phyloP scores from a whole-genome alignment of 306 rosid genomes.

The Vigna mungo region DNA sequence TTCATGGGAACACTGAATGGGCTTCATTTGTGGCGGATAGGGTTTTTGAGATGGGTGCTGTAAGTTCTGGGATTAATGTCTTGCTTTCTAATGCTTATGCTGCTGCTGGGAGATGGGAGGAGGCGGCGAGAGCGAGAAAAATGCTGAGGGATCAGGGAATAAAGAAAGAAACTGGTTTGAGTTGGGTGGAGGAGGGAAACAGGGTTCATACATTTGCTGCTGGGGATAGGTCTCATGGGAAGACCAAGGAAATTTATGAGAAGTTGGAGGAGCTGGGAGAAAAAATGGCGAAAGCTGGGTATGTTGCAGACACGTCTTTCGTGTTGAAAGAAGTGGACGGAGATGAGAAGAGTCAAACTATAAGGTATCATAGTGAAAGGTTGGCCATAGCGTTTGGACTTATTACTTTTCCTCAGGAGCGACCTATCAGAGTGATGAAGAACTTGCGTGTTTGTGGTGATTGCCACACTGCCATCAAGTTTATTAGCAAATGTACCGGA shows the following conservation, averaged over 20 bases:
- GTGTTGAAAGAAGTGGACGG: constrained; percentile 76
- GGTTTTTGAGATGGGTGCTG: constrained; percentile 56
- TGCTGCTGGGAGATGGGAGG: constrained; percentile 86
- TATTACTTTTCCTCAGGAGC: constrained; percentile 63
- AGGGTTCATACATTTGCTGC: constrained; percentile 79
- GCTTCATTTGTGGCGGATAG: constrained; percentile 81
- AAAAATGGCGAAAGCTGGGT: constrained; percentile 78
- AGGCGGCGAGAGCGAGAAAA: constrained; percentile 83
- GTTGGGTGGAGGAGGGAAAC: constrained; percentile 92
- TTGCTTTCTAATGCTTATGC: constrained; percentile 84
- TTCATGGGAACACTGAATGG: constrained; percentile 75
- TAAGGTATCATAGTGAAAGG: constrained; percentile 87
- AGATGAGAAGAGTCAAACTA: constrained; percentile 67
- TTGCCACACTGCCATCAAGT: constrained; percentile 86
- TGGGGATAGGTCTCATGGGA: constrained; percentile 71
- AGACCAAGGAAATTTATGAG: constrained; percentile 65
- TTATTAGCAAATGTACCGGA: constrained; percentile 77
- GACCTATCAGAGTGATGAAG: constrained; percentile 90
- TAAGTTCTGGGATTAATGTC: constrained; percentile 73
- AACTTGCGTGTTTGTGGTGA: constrained; percentile 94
- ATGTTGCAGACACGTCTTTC: constrained; percentile 88
- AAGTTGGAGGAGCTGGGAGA: constrained; percentile 83
- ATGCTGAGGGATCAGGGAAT: constrained; percentile 69
- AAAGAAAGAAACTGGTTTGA: constrained; percentile 88
- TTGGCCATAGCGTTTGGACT: constrained; percentile 87